Percentiles rank a stretch among this genome's conserved stretches.
Evolutionary conservation across 768 basidiomycete genomes (phyloP).

Genomic region (Ramaria sp.): DNA sequence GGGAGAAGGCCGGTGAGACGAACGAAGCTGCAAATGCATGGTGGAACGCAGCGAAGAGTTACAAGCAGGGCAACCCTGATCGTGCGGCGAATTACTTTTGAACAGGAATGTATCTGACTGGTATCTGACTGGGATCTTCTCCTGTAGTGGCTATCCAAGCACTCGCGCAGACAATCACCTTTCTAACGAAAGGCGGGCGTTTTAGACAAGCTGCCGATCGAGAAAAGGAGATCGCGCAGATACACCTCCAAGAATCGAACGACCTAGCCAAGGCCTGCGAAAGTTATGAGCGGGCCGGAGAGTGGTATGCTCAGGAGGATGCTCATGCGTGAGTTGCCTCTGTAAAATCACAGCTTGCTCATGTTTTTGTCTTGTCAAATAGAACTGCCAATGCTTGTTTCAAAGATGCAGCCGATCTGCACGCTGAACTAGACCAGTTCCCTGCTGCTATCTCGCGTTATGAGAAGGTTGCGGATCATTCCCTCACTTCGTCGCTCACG

Average conservation of each 20-base stretch:
- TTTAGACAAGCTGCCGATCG: conserved; percentile 97
- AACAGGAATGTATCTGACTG: conserved; percentile 11
- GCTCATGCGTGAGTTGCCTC: conserved; percentile 28
- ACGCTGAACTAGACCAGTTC: conserved; percentile 82
- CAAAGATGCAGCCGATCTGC: conserved; percentile 94
- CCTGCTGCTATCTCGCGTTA: conserved; percentile 78
- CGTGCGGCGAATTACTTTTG: conserved; percentile 35
- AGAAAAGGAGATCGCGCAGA: conserved; percentile 94
- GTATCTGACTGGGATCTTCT: too few species aligned
- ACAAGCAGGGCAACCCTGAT: conserved; percentile 76
- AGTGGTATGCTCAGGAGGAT: conserved; percentile 98
- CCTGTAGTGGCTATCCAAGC: conserved; percentile 79
- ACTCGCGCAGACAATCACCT: conserved; percentile 70
- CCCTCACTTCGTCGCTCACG: conserved; percentile 73
- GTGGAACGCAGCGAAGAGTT: conserved; percentile 97
- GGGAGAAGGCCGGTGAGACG: conserved; percentile 74
- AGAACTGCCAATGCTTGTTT: conserved; percentile 94
- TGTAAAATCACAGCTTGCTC: not conserved
- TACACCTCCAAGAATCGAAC: conserved; percentile 73
- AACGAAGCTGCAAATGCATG: conserved; percentile 97
- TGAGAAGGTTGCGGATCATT: conserved; percentile 81
- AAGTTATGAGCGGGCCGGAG: conserved; percentile 82
- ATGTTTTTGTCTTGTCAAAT: not conserved
- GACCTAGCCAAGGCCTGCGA: conserved; percentile 84
- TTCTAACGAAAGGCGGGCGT: conserved; percentile 74